Evolutionary conservation across 116 monocot genomes (phyloP), one percentile per base, ranked within the genome.

Genomic region (Posidonia oceanica): DNA sequence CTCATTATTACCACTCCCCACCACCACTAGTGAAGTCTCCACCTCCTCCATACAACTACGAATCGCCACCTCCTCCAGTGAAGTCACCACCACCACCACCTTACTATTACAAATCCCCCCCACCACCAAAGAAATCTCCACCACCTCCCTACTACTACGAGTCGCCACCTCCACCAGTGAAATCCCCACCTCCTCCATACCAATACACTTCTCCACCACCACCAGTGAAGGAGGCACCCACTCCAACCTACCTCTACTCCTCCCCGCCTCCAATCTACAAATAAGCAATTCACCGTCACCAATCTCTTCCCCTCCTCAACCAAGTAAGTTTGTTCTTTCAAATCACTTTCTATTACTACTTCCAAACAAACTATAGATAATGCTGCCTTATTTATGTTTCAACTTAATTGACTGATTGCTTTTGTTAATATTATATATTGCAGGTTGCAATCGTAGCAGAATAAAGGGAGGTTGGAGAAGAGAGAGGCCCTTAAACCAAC

Each of bases 201-300:
- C 23, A 63, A 2, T 63, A 63, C 62, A 36, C 38, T 7, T 65
- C 65, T 6, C 65, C 65, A 18, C 65, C 65, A 7, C 40, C 65
- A 0, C 65, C 65, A 44, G 40, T 65, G 16, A 6, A 65, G 2
- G 13, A 16, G 7, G 13, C 39, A 2, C 65, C 65, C 2, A 37
- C 65, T 1, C 62, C 62, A 0, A 39, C 38, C 16, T 65, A 65
- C 7, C 39, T 39, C 65, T 1, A 65, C 0, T 65, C 65, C 8
- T 16, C 65, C 0, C 65, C 65, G 40, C 65, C 65, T 40, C 40
- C 65, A 3, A 11, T 61, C 37, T 65, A 65, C 65, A 65, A 65
- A 40, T 41, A 65, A 65, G 65, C 65, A 8, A 17, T 44, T 16
- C 17, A 63, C 15, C 14, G 65, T 40, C 39, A 14, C 5, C 10